Evolutionary conservation across 352 stramenopile genomes (phyloP).

Genomic region (Phytophthora palmivora): DNA sequence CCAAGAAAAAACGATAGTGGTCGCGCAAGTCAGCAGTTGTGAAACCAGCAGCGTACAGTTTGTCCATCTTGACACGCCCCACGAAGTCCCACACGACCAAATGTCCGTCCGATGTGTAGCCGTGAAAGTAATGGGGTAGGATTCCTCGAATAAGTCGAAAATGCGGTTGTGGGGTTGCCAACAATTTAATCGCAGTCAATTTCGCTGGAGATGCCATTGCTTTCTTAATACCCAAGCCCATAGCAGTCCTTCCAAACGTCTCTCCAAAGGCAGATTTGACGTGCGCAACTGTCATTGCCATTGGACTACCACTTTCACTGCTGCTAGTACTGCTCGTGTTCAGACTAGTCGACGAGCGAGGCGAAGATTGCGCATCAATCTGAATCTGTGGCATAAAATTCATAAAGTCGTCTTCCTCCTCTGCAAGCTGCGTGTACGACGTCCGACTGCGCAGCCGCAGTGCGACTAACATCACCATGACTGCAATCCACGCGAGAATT

Average conservation of each 20-base stretch:
- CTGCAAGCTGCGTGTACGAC: conserved; percentile 72
- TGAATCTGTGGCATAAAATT: conserved; percentile 56
- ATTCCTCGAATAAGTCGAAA: conserved; percentile 77
- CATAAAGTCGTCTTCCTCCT: conserved; percentile 59
- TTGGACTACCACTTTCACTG: conserved; percentile 35
- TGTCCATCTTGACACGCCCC: conserved; percentile 82
- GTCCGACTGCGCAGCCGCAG: conserved; percentile 66
- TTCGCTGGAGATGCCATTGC: conserved; percentile 38
- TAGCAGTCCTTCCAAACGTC: conserved; percentile 57
- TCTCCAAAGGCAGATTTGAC: conserved; percentile 80
- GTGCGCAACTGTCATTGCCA: conserved; percentile 50
- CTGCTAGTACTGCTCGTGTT: conserved; percentile 47
- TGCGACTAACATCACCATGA: conserved; percentile 70
- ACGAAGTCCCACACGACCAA: conserved; percentile 84
- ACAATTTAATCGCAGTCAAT: conserved; percentile 38
- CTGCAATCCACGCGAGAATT: conserved; percentile 71
- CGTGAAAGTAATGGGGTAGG: conserved; percentile 80
- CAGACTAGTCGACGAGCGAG: conserved; percentile 35
- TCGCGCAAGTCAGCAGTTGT: conserved; percentile 73
- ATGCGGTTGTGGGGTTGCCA: conserved; percentile 68
- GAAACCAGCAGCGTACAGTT: conserved; percentile 67
- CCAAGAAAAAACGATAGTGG: conserved; percentile 83
- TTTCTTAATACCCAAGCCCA: conserved; percentile 55
- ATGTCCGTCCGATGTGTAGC: conserved; percentile 71
- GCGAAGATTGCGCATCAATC: conserved; percentile 31